phyloP scores from a whole-genome alignment of 192 early-diverging fungal species.

The Entomortierella lignicola region DNA sequence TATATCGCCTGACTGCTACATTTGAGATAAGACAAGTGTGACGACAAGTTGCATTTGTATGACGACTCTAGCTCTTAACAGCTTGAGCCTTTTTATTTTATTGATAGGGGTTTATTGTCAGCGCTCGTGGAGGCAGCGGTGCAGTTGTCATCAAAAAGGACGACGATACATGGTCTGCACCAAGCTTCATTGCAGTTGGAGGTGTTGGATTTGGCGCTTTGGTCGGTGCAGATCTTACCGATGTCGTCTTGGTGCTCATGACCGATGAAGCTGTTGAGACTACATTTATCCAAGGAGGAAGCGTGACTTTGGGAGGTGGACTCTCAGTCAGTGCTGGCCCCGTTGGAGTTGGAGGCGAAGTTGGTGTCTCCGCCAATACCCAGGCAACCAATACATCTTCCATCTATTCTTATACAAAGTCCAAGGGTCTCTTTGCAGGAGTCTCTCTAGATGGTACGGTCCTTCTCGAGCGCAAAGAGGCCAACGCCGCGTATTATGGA shows the following conservation, averaged over 20 bases:
- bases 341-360: constrained; percentile 62
- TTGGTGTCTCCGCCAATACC: constrained; percentile 53
- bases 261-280: constrained; percentile 86
- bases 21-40: no score
- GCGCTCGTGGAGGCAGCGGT: constrained; percentile 87
- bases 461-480: constrained; percentile 85
- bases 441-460: constrained; percentile 86
- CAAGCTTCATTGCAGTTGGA: constrained; percentile 85
- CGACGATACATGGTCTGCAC: constrained; percentile 83
- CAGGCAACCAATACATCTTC: constrained; percentile 70
- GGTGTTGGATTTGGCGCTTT: constrained; percentile 91
- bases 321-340: constrained; percentile 69
- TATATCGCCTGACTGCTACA: no score
- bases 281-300: constrained; percentile 87
- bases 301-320: constrained; percentile 91
- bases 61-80: not conserved
- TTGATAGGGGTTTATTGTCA: constrained; percentile 82
- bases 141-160: constrained; percentile 77
- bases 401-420: constrained; percentile 89
- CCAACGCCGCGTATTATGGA: constrained; percentile 85
- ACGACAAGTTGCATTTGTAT: no score
- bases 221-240: constrained; percentile 91
- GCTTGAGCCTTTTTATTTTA: not conserved
- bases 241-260: constrained; percentile 94
- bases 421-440: constrained; percentile 92